Percentiles rank a stretch among this genome's conserved stretches.
phyloP scores from a whole-genome alignment of 2,329 filamentous ascomycete genomes.

The Aureobasidium sp. region DNA sequence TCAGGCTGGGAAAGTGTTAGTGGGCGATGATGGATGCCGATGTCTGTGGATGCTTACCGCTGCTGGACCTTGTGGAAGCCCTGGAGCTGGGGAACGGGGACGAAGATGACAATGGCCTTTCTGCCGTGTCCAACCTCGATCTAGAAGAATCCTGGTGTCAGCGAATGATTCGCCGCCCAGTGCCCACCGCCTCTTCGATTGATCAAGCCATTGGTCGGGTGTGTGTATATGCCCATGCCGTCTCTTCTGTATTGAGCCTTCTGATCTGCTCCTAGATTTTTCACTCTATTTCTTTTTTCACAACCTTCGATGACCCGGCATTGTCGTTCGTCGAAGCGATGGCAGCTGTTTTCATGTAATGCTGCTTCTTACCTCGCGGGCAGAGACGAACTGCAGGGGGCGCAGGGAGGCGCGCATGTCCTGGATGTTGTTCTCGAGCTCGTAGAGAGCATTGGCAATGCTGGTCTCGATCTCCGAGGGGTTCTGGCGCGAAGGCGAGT shows the following conservation, averaged over 20 bases:
- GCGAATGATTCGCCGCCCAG: slow-evolving; percentile 44
- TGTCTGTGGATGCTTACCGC: slow-evolving; percentile 59
- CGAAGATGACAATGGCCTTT: slow-evolving; percentile 99
- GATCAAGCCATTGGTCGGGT: slow-evolving; percentile 13
- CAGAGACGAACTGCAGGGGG: slow-evolving; percentile 97
- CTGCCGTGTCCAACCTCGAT: slow-evolving; percentile 99
- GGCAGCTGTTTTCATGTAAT: slow-evolving; percentile 3
- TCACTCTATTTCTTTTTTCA: not conserved
- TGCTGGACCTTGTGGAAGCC: slow-evolving; percentile 99
- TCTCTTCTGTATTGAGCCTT: slow-evolving; percentile 4
- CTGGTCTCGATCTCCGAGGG: slow-evolving; percentile 95
- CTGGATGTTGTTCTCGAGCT: slow-evolving; percentile 98
- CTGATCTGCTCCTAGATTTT: not conserved
- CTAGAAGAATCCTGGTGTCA: slow-evolving; percentile 57
- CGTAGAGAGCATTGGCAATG: slow-evolving; percentile 95
- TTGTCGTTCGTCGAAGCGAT: slow-evolving; percentile 12
- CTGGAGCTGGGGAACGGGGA: slow-evolving; percentile 96
- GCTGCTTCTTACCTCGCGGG: slow-evolving; percentile 82
- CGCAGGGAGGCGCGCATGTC: slow-evolving; percentile 95
- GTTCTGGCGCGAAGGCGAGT: slow-evolving; percentile 92
- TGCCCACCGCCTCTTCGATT: slow-evolving; percentile 47
- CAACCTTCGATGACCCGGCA: slow-evolving; percentile 8
- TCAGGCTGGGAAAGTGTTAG: slow-evolving; percentile 56
- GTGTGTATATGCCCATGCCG: slow-evolving; percentile 2
- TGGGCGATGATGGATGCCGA: not conserved